Evolutionary conservation across 768 basidiomycete genomes (phyloP).

Genomic region (Pholiota molesta): DNA sequence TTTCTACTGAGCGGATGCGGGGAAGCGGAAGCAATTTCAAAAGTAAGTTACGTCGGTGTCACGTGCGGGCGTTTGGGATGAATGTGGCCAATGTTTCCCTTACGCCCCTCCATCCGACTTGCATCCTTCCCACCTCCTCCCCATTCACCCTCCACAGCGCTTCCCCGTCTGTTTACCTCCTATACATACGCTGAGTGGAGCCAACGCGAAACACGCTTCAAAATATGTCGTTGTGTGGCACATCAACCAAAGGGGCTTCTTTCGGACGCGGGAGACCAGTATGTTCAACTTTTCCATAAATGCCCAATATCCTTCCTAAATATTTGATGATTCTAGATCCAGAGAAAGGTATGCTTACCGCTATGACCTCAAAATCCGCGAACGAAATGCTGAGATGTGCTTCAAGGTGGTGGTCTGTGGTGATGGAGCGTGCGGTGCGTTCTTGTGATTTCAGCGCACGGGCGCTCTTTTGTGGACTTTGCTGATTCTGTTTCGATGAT

Average conservation of each 20-base stretch:
- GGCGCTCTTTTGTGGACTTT: slow-evolving; percentile 3
- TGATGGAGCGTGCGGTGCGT: slow-evolving; percentile 91
- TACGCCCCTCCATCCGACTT: neutral
- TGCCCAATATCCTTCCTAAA: slow-evolving; percentile 4
- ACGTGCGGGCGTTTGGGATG: slow-evolving; percentile 16
- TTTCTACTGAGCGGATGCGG: neutral
- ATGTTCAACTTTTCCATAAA: slow-evolving; percentile 21
- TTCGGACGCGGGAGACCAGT: slow-evolving; percentile 62
- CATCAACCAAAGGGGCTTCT: slow-evolving; percentile 50
- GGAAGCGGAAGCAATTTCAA: neutral
- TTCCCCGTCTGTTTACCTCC: neutral
- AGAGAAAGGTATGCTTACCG: slow-evolving; percentile 42
- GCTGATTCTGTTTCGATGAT: slow-evolving; percentile 19
- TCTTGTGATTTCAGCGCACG: slow-evolving; percentile 15
- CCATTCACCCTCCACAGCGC: slow-evolving; percentile 2
- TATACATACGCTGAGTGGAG: neutral
- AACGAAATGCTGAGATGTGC: slow-evolving; percentile 12
- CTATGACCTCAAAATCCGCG: neutral
- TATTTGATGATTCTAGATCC: slow-evolving; percentile 36
- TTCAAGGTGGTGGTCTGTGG: slow-evolving; percentile 84
- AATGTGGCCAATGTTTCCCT: slow-evolving; percentile 12
- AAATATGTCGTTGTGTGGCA: slow-evolving; percentile 57
- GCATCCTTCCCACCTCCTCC: slow-evolving; percentile 10
- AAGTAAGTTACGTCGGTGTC: slow-evolving; percentile 9
- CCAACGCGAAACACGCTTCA: neutral